Evolutionary conservation across 176 grass and related monocot genomes (phyloP).

Genomic region (Oryza coarctata): DNA sequence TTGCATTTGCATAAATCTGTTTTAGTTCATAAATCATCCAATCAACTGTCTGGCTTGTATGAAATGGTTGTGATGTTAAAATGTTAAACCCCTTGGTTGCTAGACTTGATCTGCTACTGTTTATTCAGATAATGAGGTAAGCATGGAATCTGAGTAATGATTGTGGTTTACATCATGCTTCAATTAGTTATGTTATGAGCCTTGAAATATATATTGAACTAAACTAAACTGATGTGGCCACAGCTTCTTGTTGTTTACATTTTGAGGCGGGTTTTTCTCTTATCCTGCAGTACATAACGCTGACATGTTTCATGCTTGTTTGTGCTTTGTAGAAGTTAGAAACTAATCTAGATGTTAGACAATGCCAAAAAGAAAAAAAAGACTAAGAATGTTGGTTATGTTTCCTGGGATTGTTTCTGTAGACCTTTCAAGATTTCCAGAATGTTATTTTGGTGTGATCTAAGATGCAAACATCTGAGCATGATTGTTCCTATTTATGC

Average conservation of each 20-base stretch:
- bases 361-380: neutral
- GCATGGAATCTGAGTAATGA: neutral
- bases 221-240: too few relatives aligned
- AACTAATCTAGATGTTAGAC: slow-evolving; percentile 22
- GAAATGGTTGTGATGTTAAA: neutral
- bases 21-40: neutral
- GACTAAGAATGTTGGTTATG: neutral
- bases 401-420: neutral
- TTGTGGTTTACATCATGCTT: neutral
- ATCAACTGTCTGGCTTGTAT: neutral
- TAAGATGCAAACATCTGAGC: neutral
- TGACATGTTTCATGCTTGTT: slow-evolving; percentile 20
- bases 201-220: neutral
- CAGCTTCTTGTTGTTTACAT: neutral
- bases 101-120: neutral
- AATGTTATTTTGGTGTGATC: neutral
- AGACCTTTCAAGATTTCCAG: neutral
- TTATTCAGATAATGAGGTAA: neutral
- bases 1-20: neutral
- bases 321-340: slow-evolving; percentile 52
- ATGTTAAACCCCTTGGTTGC: neutral
- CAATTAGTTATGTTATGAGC: neutral
- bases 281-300: neutral
- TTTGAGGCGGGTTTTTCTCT: neutral
- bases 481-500: slow-evolving; percentile 1